A percentile compares a stretch with the other conserved stretches of the same genome.
These are phyloP conservation scores for Citeromyces matritensis DNA, from an alignment of 805 yeast genomes.

Conservation along the genomic window DNA sequence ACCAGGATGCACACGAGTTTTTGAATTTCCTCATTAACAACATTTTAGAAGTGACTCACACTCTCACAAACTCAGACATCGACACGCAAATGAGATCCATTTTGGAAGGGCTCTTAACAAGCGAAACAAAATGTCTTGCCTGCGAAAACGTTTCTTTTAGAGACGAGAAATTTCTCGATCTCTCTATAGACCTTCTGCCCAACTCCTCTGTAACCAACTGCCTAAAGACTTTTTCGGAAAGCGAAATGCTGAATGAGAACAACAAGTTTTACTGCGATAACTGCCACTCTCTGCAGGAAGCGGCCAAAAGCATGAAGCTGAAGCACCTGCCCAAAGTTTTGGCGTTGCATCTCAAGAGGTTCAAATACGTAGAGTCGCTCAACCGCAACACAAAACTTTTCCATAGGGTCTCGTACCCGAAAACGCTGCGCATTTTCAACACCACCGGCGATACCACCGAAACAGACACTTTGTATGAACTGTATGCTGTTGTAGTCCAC, in stretches of 20 bases:
- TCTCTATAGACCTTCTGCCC: slow-evolving; percentile 71
- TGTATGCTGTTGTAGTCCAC: slow-evolving; percentile 81
- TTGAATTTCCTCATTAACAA: slow-evolving; percentile 71
- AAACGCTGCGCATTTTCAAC: slow-evolving; percentile 51
- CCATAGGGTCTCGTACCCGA: slow-evolving; percentile 73
- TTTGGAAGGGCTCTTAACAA: slow-evolving; percentile 76
- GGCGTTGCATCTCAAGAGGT: slow-evolving; percentile 79
- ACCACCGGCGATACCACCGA: slow-evolving; percentile 41
- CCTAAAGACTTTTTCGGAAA: slow-evolving; percentile 66
- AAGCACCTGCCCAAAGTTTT: slow-evolving; percentile 64
- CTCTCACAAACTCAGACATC: slow-evolving; percentile 5
- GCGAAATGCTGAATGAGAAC: slow-evolving; percentile 72
- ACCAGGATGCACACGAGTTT: slow-evolving; percentile 97
- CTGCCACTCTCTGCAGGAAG: slow-evolving; percentile 86
- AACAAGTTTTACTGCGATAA: slow-evolving; percentile 89
- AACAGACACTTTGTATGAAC: slow-evolving; percentile 54
- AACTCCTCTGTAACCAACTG: slow-evolving; percentile 67
- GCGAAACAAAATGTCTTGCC: slow-evolving; percentile 78
- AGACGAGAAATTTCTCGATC: slow-evolving; percentile 77
- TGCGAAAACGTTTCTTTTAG: slow-evolving; percentile 75
- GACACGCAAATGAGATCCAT: slow-evolving; percentile 12
- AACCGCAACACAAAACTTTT: slow-evolving; percentile 77
- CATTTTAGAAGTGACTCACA: slow-evolving; percentile 36
- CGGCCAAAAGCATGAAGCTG: slow-evolving; percentile 76
- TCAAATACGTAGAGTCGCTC: slow-evolving; percentile 76